These are phyloP conservation scores for Tulasnella sp. DNA, from an alignment of 768 basidiomycete genomes.

Conservation along the genomic window DNA sequence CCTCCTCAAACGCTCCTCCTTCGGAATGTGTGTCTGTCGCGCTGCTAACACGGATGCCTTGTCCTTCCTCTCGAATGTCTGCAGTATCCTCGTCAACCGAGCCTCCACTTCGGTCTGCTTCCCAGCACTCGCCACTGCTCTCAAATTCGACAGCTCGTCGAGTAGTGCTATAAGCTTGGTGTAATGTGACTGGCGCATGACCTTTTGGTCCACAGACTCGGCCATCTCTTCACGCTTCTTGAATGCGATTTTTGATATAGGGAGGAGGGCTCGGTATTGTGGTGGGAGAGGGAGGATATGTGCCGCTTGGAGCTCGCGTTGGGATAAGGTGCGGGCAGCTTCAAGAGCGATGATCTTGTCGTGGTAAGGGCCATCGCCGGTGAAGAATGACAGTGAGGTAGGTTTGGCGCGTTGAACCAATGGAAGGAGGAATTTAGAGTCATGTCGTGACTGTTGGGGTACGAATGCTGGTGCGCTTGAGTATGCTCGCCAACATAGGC, in stretches of 20 bases:
- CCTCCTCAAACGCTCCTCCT: constrained; percentile 31
- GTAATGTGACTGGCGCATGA: constrained; percentile 61
- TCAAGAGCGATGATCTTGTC: constrained; percentile 62
- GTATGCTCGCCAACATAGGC: no score
- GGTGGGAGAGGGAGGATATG: constrained; percentile 70
- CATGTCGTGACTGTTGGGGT: background rate
- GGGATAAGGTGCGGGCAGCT: constrained; percentile 45
- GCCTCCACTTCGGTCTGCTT: constrained; percentile 37
- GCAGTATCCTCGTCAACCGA: constrained; percentile 42
- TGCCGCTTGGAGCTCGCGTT: constrained; percentile 47
- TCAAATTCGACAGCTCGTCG: constrained; percentile 53
- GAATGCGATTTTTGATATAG: constrained; percentile 56
- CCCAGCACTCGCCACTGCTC: constrained; percentile 48
- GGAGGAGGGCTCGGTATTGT: constrained; percentile 34
- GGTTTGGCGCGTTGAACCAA: constrained; percentile 31
- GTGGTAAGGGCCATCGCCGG: constrained; percentile 62
- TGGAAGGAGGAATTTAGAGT: background rate
- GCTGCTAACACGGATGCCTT: constrained; percentile 43
- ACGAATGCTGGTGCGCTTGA: no score
- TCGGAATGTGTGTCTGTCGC: constrained; percentile 19
- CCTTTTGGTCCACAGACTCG: constrained; percentile 37
- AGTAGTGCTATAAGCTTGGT: constrained; percentile 51
- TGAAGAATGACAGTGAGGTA: constrained; percentile 72
- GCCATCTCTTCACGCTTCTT: constrained; percentile 51
- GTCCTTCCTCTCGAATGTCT: constrained; percentile 50